These are phyloP conservation scores for Wilcoxina mikolae DNA, from an alignment of 495 filamentous ascomycete species.

Conservation along the genomic window DNA sequence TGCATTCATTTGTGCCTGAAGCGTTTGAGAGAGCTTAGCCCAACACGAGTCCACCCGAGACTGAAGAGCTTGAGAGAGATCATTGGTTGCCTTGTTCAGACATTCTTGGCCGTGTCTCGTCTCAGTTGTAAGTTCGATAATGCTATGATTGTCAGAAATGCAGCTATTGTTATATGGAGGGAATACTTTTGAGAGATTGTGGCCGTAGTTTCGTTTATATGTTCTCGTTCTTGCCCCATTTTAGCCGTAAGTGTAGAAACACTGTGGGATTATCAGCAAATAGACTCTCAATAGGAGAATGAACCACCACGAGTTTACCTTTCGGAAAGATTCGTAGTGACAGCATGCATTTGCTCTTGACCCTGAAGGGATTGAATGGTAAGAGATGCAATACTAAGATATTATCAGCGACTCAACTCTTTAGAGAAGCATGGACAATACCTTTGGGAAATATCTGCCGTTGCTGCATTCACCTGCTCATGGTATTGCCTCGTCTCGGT, in stretches of 20 bases:
- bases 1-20: slow-evolving; percentile 3
- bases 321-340: background rate
- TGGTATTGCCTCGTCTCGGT: slow-evolving; percentile 11
- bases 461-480: slow-evolving; percentile 11
- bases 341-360: background rate
- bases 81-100: background rate
- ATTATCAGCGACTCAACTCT: background rate
- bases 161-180: background rate
- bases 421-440: background rate
- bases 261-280: background rate
- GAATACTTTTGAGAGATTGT: background rate
- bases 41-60: background rate
- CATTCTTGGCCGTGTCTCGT: too few species aligned
- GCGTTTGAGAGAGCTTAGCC: background rate
- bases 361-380: background rate
- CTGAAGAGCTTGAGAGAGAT: slow-evolving; percentile 1
- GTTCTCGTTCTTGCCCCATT: background rate
- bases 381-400: background rate
- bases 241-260: background rate
- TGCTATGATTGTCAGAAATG: background rate
- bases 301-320: background rate
- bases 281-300: background rate
- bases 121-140: background rate
- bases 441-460: slow-evolving; percentile 9
- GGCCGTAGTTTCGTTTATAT: background rate